phyloP scores from a whole-genome alignment of 306 rosid species.

The Crotalaria pallida region DNA sequence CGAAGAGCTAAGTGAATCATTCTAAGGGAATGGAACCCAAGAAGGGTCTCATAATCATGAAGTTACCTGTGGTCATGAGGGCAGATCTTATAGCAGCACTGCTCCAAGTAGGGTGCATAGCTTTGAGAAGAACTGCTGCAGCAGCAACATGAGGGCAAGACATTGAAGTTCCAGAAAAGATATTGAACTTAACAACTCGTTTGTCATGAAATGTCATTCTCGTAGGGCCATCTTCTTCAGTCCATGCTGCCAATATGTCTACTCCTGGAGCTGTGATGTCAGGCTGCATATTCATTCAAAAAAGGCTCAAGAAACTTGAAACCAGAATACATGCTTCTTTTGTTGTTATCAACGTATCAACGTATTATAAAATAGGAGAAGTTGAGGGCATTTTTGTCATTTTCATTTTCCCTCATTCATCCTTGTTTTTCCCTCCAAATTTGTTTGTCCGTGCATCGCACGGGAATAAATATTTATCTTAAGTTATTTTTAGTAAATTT shows the following conservation, averaged over 20 bases:
- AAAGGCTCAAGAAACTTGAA: neutral
- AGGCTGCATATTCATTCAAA: constrained; percentile 63
- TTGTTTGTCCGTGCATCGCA: too few relatives aligned
- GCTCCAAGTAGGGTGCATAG: constrained; percentile 82
- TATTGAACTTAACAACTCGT: constrained; percentile 59
- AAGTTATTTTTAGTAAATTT: too few relatives aligned
- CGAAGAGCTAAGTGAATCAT: neutral
- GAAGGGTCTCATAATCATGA: neutral
- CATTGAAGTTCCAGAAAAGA: constrained; percentile 92
- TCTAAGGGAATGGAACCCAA: neutral
- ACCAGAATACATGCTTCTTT: neutral
- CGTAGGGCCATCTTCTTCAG: constrained; percentile 64
- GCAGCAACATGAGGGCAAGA: constrained; percentile 91
- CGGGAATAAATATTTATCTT: too few relatives aligned
- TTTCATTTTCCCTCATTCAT: too few relatives aligned
- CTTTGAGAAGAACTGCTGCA: constrained; percentile 68
- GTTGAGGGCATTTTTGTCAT: too few relatives aligned
- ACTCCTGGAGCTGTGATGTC: constrained; percentile 95
- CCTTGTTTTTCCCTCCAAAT: too few relatives aligned
- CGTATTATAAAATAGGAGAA: too few relatives aligned
- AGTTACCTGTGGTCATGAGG: constrained; percentile 79
- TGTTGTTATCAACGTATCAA: too few relatives aligned
- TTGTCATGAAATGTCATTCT: constrained; percentile 41
- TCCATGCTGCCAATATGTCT: constrained; percentile 94
- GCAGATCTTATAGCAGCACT: constrained; percentile 88